Conservation (phyloP, 495 filamentous ascomycete genomes). For the Podospora appendiculata region DNA sequence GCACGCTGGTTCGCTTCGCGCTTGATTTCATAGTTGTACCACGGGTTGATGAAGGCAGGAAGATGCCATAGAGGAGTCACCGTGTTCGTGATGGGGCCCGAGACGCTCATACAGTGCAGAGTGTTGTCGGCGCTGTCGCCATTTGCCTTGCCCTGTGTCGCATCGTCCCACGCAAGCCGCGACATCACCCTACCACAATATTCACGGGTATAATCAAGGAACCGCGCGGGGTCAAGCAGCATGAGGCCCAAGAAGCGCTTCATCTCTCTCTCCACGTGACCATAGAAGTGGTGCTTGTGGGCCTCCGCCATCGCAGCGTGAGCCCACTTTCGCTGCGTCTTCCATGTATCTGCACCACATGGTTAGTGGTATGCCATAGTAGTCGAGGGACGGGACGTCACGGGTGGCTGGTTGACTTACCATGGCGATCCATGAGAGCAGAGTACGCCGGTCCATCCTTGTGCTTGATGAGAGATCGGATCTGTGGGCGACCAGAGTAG, state of each 20-base stretch:
- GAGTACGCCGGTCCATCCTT: constrained; percentile 39
- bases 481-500: constrained; percentile 45
- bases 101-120: constrained; percentile 41
- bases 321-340: constrained; percentile 38
- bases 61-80: constrained; percentile 38
- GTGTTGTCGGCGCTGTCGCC: constrained; percentile 37
- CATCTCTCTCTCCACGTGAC: constrained; percentile 39
- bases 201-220: constrained; percentile 36
- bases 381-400: not conserved
- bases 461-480: constrained; percentile 38
- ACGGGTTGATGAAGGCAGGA: constrained; percentile 32
- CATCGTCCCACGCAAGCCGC: constrained; percentile 39
- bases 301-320: constrained; percentile 41
- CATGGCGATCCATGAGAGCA: constrained; percentile 41
- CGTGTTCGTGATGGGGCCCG: constrained; percentile 40
- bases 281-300: constrained; percentile 39
- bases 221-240: constrained; percentile 36
- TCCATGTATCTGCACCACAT: constrained; percentile 30
- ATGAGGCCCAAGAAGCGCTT: constrained; percentile 33
- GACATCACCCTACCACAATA: constrained; percentile 41
- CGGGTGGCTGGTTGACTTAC: constrained; percentile 15
- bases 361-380: not conserved
- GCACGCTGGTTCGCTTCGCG: constrained; percentile 31
- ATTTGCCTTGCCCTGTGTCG: constrained; percentile 32
- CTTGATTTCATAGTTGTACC: constrained; percentile 35